Base-by-base conservation (phyloP, 345 rosid species). In the Populus ilicifolia region DNA sequence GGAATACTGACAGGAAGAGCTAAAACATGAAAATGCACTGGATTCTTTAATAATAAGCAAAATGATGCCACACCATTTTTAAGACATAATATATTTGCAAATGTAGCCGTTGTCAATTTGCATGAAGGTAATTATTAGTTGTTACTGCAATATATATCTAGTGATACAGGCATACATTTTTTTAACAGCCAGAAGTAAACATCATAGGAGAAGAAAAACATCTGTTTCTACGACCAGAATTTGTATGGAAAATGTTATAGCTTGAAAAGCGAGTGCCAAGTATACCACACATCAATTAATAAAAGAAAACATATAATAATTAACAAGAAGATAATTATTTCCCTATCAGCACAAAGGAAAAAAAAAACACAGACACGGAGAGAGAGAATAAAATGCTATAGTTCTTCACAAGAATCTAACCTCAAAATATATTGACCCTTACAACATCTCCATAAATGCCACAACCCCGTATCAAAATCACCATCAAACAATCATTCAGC, bases 371-470 rank as follows among this genome's bases (percentile, higher is more conserved):
- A 41, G 44, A 41, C 13, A 41, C 13, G 2, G 44, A 39, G 54
- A 12, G 71, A 8, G 61, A 12, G 17, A 44, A 43, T 17, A 30
- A 12, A 54, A 29, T 11, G 17, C n/a, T 46, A 77, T 30, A 70
- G 17, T 44, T 62, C 35, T 70, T 62, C 67, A 41, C 70, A 62
- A 70, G 27, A 70, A 77, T 67, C 76, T 78, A 29, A 39, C 43
- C 76, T 78, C 73, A n/a, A 9, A 72, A 66, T 67, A 78, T 71
- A 72, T 18, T 6, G 56, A 41, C 35, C 29, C 23, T 36, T 61
- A 25, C 20, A 44, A 35, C 50, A 43, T 46, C 66, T n/a, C 68
- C 69, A 33, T 5, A 80, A 63, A 16, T 17, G 29, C 75, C 50
- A 78, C 59, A 75, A 65, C 50, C 71, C 70, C 33, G 56, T 7